Conservation (phyloP, 2,329 filamentous ascomycete species). For the Monosporascus sp. region DNA sequence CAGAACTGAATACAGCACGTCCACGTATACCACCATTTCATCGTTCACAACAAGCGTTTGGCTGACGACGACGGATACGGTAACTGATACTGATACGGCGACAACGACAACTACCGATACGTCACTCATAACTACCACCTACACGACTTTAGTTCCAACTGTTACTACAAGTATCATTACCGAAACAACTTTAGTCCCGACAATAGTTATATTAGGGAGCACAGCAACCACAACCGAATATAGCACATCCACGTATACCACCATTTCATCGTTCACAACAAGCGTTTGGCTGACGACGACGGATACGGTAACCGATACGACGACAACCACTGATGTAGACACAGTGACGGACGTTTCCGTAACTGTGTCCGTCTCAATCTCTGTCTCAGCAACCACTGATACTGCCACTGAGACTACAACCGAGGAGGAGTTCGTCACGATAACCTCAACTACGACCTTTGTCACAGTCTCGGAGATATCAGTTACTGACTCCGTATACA, state of each 20-base stretch:
- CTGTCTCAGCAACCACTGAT: conserved; percentile 18
- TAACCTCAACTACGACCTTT: conserved; percentile 21
- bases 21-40: too few relatives aligned
- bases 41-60: too few relatives aligned
- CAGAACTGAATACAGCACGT: too few relatives aligned
- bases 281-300: conserved; percentile 12
- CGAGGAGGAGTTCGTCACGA: conserved; percentile 20
- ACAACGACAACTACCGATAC: conserved; percentile 12
- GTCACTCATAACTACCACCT: conserved; percentile 5
- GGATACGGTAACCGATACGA: conserved; percentile 10
- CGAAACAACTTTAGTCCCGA: conserved; percentile 16
- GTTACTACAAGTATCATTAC: conserved; percentile 15
- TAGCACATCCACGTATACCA: conserved; percentile 18
- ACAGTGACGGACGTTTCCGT: background rate
- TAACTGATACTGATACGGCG: background rate
- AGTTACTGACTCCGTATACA: conserved; percentile 24
- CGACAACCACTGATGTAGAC: conserved; percentile 8
- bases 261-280: conserved; percentile 11
- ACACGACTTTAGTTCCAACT: conserved; percentile 16
- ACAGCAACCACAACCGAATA: conserved; percentile 17
- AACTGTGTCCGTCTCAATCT: conserved; percentile 5
- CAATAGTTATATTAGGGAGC: conserved; percentile 13
- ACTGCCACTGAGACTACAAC: conserved; percentile 5
- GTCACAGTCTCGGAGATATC: conserved; percentile 20
- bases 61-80: too few relatives aligned